These are phyloP conservation scores for Aureobasidium sp. DNA, from an alignment of 2,329 filamentous ascomycete genomes.

Conservation along the genomic window DNA sequence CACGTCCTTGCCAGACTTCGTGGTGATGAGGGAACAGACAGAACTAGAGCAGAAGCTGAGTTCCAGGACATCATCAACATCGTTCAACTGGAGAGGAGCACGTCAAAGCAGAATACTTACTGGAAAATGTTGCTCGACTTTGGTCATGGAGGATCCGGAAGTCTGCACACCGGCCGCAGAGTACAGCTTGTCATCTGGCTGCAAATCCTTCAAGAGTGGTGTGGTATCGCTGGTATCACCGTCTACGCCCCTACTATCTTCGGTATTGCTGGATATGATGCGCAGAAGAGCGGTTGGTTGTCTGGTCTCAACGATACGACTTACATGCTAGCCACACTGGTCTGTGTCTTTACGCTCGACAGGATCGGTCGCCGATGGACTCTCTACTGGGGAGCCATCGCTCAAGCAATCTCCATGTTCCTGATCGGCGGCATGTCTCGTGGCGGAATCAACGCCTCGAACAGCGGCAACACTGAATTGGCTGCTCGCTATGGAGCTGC, in stretches of 20 bases:
- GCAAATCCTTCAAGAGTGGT: constrained; percentile 36
- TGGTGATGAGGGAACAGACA: constrained; percentile 36
- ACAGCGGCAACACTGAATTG: constrained; percentile 20
- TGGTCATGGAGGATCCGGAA: constrained; percentile 21
- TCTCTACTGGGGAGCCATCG: constrained; percentile 31
- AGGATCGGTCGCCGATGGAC: constrained; percentile 30
- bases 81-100: constrained; percentile 49
- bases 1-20: constrained; percentile 58
- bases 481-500: constrained; percentile 42
- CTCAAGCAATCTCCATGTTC: constrained; percentile 30
- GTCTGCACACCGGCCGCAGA: constrained; percentile 30
- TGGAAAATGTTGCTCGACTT: constrained; percentile 30
- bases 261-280: constrained; percentile 28
- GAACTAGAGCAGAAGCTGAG: constrained; percentile 50
- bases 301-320: constrained; percentile 35
- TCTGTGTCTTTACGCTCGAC: constrained; percentile 33
- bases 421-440: constrained; percentile 29
- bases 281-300: constrained; percentile 36
- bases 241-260: constrained; percentile 33
- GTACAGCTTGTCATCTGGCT: constrained; percentile 36
- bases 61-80: constrained; percentile 62
- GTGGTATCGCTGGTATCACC: constrained; percentile 31
- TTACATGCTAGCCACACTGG: constrained; percentile 30
- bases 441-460: constrained; percentile 24
- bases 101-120: constrained; percentile 26